Conservation (phyloP, 2,329 filamentous ascomycete species). For the Chaetomium globosum region DNA sequence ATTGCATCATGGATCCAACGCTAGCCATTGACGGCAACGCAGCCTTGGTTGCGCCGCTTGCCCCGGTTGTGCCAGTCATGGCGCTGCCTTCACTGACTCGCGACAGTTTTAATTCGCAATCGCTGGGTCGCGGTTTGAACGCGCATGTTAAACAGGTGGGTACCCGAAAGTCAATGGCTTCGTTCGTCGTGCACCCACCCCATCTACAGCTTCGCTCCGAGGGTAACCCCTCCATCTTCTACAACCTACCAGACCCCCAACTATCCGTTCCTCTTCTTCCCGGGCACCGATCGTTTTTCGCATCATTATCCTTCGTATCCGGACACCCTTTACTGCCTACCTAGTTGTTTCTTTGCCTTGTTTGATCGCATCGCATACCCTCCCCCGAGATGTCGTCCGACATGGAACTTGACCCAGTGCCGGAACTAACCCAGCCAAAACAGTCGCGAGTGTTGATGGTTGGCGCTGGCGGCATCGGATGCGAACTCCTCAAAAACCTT, state of each 20-base stretch:
- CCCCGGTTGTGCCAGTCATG: conserved; percentile 31
- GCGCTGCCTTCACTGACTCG: conserved; percentile 43
- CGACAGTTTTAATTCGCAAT: conserved; percentile 64
- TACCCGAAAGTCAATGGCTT: conserved; percentile 20
- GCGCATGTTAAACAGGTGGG: conserved; percentile 69
- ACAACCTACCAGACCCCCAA: background rate
- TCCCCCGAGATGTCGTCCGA: conserved; percentile 15
- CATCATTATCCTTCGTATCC: background rate
- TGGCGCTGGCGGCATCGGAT: conserved; percentile 94
- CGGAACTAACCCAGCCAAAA: conserved; percentile 42
- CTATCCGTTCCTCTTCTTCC: background rate
- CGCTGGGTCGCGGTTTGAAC: conserved; percentile 67
- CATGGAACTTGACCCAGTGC: conserved; percentile 21
- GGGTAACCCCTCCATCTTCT: background rate
- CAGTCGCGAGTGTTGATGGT: conserved; percentile 90
- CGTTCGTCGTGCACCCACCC: background rate
- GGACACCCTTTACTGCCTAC: background rate
- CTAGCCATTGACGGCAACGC: background rate
- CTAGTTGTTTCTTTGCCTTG: background rate
- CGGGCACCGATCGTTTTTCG: background rate
- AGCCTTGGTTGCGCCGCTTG: conserved; percentile 16
- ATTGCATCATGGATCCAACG: conserved; percentile 23
- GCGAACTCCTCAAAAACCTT: conserved; percentile 95
- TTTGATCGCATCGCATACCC: background rate
- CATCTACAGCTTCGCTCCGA: background rate